Base-by-base conservation (phyloP, 345 rosid genomes). In the Eucalyptus cladocalyx region DNA sequence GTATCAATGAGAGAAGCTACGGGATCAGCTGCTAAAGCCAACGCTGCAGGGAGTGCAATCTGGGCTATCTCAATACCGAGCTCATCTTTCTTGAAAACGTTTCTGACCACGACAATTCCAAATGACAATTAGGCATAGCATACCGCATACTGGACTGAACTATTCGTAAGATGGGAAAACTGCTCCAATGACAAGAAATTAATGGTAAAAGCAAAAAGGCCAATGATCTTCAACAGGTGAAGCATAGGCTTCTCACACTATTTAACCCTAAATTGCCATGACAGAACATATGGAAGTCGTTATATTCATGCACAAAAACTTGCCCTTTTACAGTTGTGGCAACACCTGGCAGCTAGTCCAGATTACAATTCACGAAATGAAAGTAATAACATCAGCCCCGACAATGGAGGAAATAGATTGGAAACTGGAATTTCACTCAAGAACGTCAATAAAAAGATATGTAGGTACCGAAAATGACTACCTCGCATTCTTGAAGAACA, bases 21-120 rank as follows among this genome's bases (percentile, higher is more conserved):
- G 47, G 99, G 99, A 72, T 98, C 99, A 40, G 99, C 99, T 81
- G 98, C 93, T 91, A 98, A 91, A 90, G 99, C 99, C 86, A 98
- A 90, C 40, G 99, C 96, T 24, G 99, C 99, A 58, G 99, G 99
- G 87, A 95, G 91, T 53, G 99, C 98, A 87, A 97, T 96, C 83
- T 90, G 92, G 15, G 95, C 94, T 87, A 98, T 95, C 93, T 98
- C 99, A 86, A 89, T 87, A 43, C 99, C 98, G 37, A 98, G 97
- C 90, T 94, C 96, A 88, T 98, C 99, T 90, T 92, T 86, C 88
- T 93, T 94, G 86, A 95, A 91, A n/a, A 91, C 94, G 72, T 88
- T 60, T 88, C 99, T 98, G 94, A 54, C 86, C 92, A 91, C 45
- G 51, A 14, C 30, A 76, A 76, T 76, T 76, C 85, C 85, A 76